Evolutionary conservation across 2,329 filamentous ascomycete species (phyloP), one percentile per base, ranked within the genome.

Genomic region (Aspergillus terreus): DNA sequence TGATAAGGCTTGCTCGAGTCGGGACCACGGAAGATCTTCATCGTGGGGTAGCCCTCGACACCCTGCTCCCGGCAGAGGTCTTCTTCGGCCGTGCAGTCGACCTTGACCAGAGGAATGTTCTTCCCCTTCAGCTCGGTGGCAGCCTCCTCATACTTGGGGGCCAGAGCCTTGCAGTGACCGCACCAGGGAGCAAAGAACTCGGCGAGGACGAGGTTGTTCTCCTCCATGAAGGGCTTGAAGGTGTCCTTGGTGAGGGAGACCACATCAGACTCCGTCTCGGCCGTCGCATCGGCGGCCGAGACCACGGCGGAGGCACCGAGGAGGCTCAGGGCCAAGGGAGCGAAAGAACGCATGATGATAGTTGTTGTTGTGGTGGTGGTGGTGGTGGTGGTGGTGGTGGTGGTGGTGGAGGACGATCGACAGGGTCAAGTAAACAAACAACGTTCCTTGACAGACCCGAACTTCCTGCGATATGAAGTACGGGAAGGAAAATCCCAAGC

Each of bases 121-220:
- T 78, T 78, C 55, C 69, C 66, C 60, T 78, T 77, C 49, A 79
- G 60, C 47, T 76, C 70, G 6, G 74, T 73, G 42, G 76, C 76
- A 44, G 76, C 76, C 50, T 72, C 67, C 57, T 78, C 76, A 55
- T 78, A 78, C 58, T 79, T 76, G 23, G 76, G 76, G 32, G 75
- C 94, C 61, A 99, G 89, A 55, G 92, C 92, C 82, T 99, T 97
- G 88, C 92, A 97, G 82, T 97, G 92, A 61, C 92, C 92, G 64
- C 89, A 95, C 92, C 92, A 95, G 64, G 92, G 92, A 62, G 92
- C 92, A 73, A 90, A 96, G 84, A 96, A 99, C 79, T 99, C 92
- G 64, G 91, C 91, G 56, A 99, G 86, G 50, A 96, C 92, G 52
- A 99, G 82, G 64, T 90, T 85, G 73, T 97, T 88, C 64, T 84